These are phyloP conservation scores for Gnaphalium uliginosum DNA, from an alignment of 129 eudicot species.

Conservation along the genomic window DNA sequence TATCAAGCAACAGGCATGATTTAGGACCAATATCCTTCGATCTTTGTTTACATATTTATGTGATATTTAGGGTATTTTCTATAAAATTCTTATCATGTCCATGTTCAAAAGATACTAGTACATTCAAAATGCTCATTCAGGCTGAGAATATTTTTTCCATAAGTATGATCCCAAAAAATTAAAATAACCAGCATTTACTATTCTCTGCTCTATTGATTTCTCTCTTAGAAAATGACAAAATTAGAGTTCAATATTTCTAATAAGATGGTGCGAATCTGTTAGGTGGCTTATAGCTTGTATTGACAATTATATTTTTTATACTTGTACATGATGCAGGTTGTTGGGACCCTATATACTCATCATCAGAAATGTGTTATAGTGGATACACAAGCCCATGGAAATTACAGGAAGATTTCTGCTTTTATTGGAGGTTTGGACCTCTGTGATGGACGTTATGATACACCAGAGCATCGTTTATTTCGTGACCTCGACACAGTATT, in stretches of 20 bases:
- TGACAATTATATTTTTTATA: too few relatives aligned
- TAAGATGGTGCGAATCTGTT: too few relatives aligned
- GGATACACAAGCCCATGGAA: conserved; percentile 71
- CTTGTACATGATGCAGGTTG: conserved; percentile 66
- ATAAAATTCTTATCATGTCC: too few relatives aligned
- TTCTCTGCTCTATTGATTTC: too few relatives aligned
- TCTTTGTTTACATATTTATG: neutral
- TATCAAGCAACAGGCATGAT: conserved; percentile 88
- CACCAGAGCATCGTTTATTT: conserved; percentile 78
- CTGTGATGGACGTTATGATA: conserved; percentile 89
- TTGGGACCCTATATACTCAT: conserved; percentile 85
- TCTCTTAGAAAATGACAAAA: too few relatives aligned
- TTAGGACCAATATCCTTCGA: conserved; percentile 18
- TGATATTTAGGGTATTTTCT: too few relatives aligned
- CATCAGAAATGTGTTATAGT: conserved; percentile 94
- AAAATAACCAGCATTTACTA: neutral
- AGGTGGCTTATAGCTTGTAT: too few relatives aligned
- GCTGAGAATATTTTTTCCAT: neutral
- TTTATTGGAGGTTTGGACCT: conserved; percentile 89
- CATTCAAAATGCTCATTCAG: too few relatives aligned
- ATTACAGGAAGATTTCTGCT: conserved; percentile 70
- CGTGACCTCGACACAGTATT: conserved; percentile 71
- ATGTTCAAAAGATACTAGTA: too few relatives aligned
- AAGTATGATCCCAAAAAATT: neutral
- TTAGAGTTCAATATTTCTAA: too few relatives aligned